A percentile compares a stretch with the other conserved stretches of the same genome.
These are phyloP conservation scores for Aureobasidium sp. DNA, from an alignment of 2,329 filamentous ascomycete genomes.

Conservation along the genomic window DNA sequence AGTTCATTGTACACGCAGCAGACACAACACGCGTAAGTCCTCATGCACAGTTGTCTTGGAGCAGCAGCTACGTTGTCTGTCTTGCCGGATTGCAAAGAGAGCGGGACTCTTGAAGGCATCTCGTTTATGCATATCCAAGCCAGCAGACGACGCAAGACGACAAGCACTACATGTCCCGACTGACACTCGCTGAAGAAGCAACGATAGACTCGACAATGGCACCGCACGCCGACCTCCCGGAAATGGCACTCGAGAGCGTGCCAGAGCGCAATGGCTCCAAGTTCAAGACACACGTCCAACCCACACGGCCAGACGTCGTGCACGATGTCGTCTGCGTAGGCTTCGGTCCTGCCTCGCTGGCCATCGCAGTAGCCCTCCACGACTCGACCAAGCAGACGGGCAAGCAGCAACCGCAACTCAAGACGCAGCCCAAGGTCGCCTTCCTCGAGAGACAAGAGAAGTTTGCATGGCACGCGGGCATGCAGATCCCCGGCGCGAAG, in stretches of 20 bases:
- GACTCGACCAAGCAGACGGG: conserved; percentile 50
- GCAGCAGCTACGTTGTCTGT: too few relatives aligned
- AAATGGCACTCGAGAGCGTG: background rate
- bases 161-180: background rate
- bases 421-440: conserved; percentile 56
- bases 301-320: conserved; percentile 52
- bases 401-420: conserved; percentile 18
- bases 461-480: conserved; percentile 91
- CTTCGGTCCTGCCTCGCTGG: conserved; percentile 84
- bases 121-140: background rate
- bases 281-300: conserved; percentile 35
- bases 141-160: background rate
- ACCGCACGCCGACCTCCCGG: conserved; percentile 10
- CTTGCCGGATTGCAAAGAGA: too few relatives aligned
- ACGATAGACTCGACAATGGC: background rate
- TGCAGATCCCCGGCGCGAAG: conserved; percentile 84
- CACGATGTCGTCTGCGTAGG: conserved; percentile 86
- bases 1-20: background rate
- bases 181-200: background rate
- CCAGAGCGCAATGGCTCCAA: background rate
- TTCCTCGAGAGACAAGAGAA: conserved; percentile 78
- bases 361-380: conserved; percentile 80
- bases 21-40: background rate
- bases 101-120: too few relatives aligned
- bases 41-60: background rate